Conservation (phyloP, 768 basidiomycete species). For the Boletellus sp. region DNA sequence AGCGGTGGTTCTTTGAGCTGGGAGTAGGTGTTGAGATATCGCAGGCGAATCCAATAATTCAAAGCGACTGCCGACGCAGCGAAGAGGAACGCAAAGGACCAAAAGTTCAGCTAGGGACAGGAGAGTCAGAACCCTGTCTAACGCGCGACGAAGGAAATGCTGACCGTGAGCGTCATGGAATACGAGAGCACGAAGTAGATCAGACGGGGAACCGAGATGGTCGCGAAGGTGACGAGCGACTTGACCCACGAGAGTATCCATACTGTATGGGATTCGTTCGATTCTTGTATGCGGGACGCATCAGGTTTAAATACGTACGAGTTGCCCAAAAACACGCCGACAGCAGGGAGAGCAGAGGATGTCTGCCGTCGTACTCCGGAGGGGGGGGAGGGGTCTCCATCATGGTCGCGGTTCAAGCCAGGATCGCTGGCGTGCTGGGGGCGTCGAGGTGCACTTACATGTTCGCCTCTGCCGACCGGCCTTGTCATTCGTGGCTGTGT, state of each 20-base stretch:
- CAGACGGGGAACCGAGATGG: slow-evolving; percentile 76
- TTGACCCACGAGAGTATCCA: slow-evolving; percentile 81
- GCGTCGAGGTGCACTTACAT: slow-evolving; percentile 1
- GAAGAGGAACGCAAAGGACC: slow-evolving; percentile 82
- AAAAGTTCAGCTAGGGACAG: slow-evolving; percentile 73
- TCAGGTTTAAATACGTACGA: slow-evolving; percentile 44
- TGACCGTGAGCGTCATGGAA: slow-evolving; percentile 83
- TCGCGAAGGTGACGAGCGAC: slow-evolving; percentile 69
- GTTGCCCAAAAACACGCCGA: slow-evolving; percentile 85
- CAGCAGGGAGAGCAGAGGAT: slow-evolving; percentile 72
- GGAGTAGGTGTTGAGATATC: slow-evolving; percentile 71
- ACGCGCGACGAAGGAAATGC: slow-evolving; percentile 18
- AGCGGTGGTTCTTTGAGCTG: slow-evolving; percentile 79
- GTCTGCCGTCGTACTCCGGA: slow-evolving; percentile 40
- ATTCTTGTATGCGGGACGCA: background rate
- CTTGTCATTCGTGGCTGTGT: slow-evolving; percentile 32
- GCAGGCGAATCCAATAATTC: slow-evolving; percentile 84
- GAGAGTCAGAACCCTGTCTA: background rate
- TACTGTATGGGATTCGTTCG: slow-evolving; percentile 41
- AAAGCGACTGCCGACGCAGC: slow-evolving; percentile 59
- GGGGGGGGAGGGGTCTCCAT: slow-evolving; percentile 23
- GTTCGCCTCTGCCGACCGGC: slow-evolving; percentile 7
- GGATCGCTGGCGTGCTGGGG: background rate
- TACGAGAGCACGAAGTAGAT: slow-evolving; percentile 80
- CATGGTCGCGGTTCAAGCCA: slow-evolving; percentile 12